Conservation (phyloP, 1,284 basidiomycete species). For the Malassezia restricta region DNA sequence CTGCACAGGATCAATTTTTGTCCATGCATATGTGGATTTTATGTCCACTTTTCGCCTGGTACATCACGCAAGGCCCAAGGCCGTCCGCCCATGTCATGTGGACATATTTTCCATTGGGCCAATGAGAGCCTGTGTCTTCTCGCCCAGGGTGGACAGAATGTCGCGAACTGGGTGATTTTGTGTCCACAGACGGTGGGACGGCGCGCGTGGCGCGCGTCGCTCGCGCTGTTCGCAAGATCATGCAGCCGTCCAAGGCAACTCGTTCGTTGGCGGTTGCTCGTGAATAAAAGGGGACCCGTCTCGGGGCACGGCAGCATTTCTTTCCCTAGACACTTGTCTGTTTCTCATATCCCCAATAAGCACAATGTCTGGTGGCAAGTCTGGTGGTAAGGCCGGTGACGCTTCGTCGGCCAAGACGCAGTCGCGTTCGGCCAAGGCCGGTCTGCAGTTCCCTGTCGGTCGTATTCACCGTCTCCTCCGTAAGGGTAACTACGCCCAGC, state of each 20-base stretch:
- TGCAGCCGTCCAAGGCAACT: not conserved
- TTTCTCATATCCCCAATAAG: slow-evolving; percentile 9
- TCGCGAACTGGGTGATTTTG: not conserved
- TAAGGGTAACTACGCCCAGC: slow-evolving; percentile 70
- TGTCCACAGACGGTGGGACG: not conserved
- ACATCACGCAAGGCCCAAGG: too few species aligned
- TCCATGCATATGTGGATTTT: not conserved
- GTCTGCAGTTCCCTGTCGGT: slow-evolving; percentile 66
- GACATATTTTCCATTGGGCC: not conserved
- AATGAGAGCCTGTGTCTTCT: not conserved
- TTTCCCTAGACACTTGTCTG: slow-evolving; percentile 12
- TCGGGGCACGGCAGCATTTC: not conserved
- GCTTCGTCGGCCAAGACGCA: slow-evolving; percentile 49
- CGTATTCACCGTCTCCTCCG: slow-evolving; percentile 77
- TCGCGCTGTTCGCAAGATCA: not conserved
- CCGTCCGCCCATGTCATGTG: not conserved
- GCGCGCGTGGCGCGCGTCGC: too few species aligned
- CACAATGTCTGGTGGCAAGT: slow-evolving; percentile 48
- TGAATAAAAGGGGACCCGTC: slow-evolving; percentile 15
- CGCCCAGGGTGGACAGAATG: not conserved
- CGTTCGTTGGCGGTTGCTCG: not conserved
- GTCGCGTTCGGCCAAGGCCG: slow-evolving; percentile 62
- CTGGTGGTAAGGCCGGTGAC: slow-evolving; percentile 47
- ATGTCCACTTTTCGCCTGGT: not conserved
- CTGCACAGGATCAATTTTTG: slow-evolving; percentile 8